A percentile compares a stretch with the other conserved stretches of the same genome.
These are phyloP conservation scores for Vaccinium myrtillus DNA, from an alignment of 148 eudicot species.

Conservation along the genomic window DNA sequence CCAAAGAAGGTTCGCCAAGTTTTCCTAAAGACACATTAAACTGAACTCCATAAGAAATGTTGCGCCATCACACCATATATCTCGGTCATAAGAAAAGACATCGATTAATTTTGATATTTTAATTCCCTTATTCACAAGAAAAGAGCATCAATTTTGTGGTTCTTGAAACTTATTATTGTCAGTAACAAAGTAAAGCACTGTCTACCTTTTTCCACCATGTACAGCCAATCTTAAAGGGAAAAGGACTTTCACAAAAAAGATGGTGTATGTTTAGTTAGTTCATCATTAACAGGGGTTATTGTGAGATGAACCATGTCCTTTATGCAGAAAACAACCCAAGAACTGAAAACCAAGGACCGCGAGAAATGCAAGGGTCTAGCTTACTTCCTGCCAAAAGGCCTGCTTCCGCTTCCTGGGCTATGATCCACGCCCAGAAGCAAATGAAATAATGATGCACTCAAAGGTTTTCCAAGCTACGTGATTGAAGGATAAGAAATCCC, in stretches of 20 bases:
- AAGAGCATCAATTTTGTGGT: not conserved
- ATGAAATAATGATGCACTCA: too few relatives aligned
- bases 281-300: not conserved
- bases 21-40: not conserved
- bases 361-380: not conserved
- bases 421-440: not conserved
- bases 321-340: not conserved
- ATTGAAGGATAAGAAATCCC: too few relatives aligned
- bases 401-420: not conserved
- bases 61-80: not conserved
- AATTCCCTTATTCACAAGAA: not conserved
- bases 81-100: not conserved
- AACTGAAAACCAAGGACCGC: not conserved
- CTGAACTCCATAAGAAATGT: not conserved
- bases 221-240: not conserved
- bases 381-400: not conserved
- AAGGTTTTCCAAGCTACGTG: not conserved
- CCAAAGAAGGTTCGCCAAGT: not conserved
- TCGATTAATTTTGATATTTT: not conserved
- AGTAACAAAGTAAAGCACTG: not conserved
- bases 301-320: not conserved
- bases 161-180: not conserved
- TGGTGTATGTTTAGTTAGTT: too few relatives aligned
- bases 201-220: not conserved
- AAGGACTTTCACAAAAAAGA: too few relatives aligned